Evolutionary conservation across 1,284 basidiomycete genomes (phyloP).

Genomic region (Marasmius sp.): DNA sequence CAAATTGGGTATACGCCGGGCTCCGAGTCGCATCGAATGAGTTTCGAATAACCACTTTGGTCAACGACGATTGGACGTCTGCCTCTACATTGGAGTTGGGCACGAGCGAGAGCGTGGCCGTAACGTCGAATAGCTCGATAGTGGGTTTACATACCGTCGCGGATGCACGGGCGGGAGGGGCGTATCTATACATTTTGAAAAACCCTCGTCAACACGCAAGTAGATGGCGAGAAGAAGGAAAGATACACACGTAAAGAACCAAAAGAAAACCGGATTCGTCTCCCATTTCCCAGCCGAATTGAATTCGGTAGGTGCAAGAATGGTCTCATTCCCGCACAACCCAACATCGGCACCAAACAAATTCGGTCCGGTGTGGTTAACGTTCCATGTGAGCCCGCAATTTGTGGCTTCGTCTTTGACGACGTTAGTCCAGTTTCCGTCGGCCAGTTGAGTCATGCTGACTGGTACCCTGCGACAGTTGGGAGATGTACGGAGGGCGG

Average conservation of each 20-base stretch:
- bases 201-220: too few relatives aligned
- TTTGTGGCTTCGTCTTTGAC: constrained; percentile 30
- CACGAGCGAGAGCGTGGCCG: not conserved
- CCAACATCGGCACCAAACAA: constrained; percentile 31
- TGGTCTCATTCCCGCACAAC: constrained; percentile 21
- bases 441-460: constrained; percentile 25
- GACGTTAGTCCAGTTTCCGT: constrained; percentile 42
- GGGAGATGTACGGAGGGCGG: constrained; percentile 43
- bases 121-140: constrained; percentile 9
- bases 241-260: constrained; percentile 48
- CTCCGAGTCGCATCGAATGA: not conserved
- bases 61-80: not conserved
- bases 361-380: constrained; percentile 35
- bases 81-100: not conserved
- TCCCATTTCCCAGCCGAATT: constrained; percentile 23
- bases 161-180: not conserved
- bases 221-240: not conserved
- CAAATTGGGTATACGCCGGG: not conserved
- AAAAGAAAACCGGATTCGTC: constrained; percentile 52
- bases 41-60: not conserved
- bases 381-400: constrained; percentile 40
- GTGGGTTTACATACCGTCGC: constrained; percentile 9
- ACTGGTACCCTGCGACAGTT: constrained; percentile 40
- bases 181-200: not conserved
- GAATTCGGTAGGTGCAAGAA: too few relatives aligned